Conservation (phyloP, 129 eudicot species). For the Calendula officinalis region DNA sequence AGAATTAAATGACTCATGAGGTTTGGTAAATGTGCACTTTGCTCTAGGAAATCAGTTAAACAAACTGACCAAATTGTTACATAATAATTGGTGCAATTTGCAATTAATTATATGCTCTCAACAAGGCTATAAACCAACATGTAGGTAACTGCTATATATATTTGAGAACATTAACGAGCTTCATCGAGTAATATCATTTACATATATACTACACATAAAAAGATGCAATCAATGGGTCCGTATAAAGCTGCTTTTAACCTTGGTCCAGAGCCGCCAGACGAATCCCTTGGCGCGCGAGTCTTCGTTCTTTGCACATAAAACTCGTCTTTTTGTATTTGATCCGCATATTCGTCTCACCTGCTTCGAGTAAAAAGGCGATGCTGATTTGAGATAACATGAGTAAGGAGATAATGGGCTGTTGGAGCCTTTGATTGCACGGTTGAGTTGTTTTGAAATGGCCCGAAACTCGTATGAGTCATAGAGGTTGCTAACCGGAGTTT, state of each 20-base stretch:
- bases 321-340: slow-evolving; percentile 28
- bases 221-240: slow-evolving; percentile 6
- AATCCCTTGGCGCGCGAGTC: slow-evolving; percentile 40
- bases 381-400: slow-evolving; percentile 40
- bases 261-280: slow-evolving; percentile 36
- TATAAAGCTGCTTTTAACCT: slow-evolving; percentile 34
- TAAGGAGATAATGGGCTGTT: slow-evolving; percentile 50
- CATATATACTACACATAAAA: slow-evolving; percentile 5
- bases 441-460: slow-evolving; percentile 61
- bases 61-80: too few relatives aligned
- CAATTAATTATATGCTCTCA: too few relatives aligned
- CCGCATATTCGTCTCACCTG: slow-evolving; percentile 32
- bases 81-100: too few relatives aligned
- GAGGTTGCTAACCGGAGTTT: slow-evolving; percentile 44
- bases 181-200: background rate
- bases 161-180: too few relatives aligned
- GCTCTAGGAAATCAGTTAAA: too few relatives aligned
- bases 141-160: too few relatives aligned
- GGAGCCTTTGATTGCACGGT: slow-evolving; percentile 58
- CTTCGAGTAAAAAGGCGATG: slow-evolving; percentile 38
- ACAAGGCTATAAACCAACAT: too few relatives aligned
- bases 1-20: too few relatives aligned
- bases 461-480: slow-evolving; percentile 67
- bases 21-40: too few relatives aligned
- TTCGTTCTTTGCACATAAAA: slow-evolving; percentile 18